Evolutionary conservation across 1,139 yeast genomes (phyloP).

Genomic region (Scheffersomyces cryptocercus): DNA sequence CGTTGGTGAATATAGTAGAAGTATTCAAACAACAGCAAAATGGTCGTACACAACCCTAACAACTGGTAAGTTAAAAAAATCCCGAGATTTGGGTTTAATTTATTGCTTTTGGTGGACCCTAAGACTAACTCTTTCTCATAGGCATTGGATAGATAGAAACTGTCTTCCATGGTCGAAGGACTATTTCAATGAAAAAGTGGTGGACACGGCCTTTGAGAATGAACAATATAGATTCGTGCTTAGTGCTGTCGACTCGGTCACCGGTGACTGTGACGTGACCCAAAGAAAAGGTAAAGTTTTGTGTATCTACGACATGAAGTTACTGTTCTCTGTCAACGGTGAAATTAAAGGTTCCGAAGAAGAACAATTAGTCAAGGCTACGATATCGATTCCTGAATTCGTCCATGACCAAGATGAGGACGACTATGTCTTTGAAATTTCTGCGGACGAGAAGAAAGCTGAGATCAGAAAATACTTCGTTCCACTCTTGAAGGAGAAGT

Average conservation of each 20-base stretch:
- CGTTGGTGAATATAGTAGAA: too few species aligned
- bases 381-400: conserved; percentile 60
- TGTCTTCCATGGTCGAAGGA: conserved; percentile 74
- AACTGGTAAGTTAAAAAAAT: conserved; percentile 59
- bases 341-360: conserved; percentile 22
- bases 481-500: conserved; percentile 50
- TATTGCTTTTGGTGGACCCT: too few species aligned
- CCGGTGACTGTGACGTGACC: conserved; percentile 79
- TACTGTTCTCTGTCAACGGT: conserved; percentile 48
- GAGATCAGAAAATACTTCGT: conserved; percentile 48
- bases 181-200: conserved; percentile 51
- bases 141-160: conserved; percentile 86
- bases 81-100: background rate
- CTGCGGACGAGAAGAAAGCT: conserved; percentile 29
- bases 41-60: conserved; percentile 83
- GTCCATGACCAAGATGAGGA: conserved; percentile 71
- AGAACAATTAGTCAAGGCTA: conserved; percentile 16
- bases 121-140: conserved; percentile 23
- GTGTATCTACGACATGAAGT: conserved; percentile 67
- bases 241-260: conserved; percentile 43
- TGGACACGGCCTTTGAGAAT: conserved; percentile 33
- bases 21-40: conserved; percentile 15
- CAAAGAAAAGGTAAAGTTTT: conserved; percentile 80
- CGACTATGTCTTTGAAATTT: conserved; percentile 58
- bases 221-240: conserved; percentile 39